A percentile compares a stretch with the other conserved stretches of the same genome.
These are phyloP conservation scores for Alternaria sp. DNA, from an alignment of 2,329 filamentous ascomycete species.

Conservation along the genomic window DNA sequence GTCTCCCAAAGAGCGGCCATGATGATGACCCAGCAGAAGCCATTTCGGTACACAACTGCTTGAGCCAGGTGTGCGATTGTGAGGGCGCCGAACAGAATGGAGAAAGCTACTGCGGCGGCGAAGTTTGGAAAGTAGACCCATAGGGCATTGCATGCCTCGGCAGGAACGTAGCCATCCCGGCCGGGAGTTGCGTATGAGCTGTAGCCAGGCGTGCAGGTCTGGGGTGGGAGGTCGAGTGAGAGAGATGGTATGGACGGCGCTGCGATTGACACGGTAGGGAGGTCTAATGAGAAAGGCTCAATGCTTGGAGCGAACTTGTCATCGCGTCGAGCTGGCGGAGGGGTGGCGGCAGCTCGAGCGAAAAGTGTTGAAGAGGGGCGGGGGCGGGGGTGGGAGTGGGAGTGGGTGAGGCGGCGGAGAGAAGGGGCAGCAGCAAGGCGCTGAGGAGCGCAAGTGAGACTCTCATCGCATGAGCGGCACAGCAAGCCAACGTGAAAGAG, in stretches of 20 bases:
- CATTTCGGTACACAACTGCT: constrained; percentile 36
- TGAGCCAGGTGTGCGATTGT: constrained; percentile 29
- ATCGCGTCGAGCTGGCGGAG: constrained; percentile 23
- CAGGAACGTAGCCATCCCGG: constrained; percentile 32
- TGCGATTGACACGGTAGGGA: constrained; percentile 23
- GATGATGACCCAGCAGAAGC: constrained; percentile 55
- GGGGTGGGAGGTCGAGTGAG: constrained; percentile 21
- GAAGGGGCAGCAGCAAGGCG: constrained; percentile 23
- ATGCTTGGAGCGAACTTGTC: constrained; percentile 21
- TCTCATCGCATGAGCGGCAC: constrained; percentile 22
- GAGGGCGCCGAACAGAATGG: constrained; percentile 30
- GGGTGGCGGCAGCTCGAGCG: neutral
- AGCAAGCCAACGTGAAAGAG: constrained; percentile 11
- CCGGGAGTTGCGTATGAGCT: constrained; percentile 29
- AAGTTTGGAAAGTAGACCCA: constrained; percentile 35
- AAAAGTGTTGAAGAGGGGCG: neutral
- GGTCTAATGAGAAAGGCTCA: constrained; percentile 22
- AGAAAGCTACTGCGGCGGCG: constrained; percentile 31
- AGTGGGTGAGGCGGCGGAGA: constrained; percentile 21
- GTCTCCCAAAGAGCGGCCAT: constrained; percentile 57
- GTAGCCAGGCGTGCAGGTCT: constrained; percentile 30
- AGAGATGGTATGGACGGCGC: constrained; percentile 19
- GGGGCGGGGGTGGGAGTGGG: constrained; percentile 10
- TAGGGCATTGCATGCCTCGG: constrained; percentile 31
- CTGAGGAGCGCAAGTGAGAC: constrained; percentile 22